Conservation (phyloP, 208 protist genomes). For the Acanthamoeba quina region DNA sequence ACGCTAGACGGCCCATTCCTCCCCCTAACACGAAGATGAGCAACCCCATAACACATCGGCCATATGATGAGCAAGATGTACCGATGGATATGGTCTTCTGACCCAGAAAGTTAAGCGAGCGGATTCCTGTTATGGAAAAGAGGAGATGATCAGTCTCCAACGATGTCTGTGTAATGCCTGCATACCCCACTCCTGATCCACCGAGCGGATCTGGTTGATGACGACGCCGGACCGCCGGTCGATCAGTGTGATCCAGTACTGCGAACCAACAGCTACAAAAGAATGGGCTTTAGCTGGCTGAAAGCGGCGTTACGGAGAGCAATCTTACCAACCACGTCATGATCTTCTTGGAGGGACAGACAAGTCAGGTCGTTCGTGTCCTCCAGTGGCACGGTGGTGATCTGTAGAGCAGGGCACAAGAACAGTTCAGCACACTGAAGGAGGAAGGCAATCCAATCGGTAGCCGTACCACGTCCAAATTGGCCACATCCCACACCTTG, state of each 20-base stretch:
- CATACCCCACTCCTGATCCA: conserved; percentile 9
- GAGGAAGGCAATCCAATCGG: neutral
- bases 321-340: conserved; percentile 1
- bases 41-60: neutral
- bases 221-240: neutral
- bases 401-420: neutral
- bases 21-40: neutral
- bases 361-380: conserved; percentile 1
- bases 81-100: conserved; percentile 40
- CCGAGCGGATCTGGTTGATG: conserved; percentile 15
- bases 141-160: neutral
- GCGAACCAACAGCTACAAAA: conserved; percentile 10
- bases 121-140: neutral
- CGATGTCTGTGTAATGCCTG: neutral
- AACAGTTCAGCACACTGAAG: neutral
- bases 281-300: neutral
- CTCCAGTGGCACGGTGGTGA: neutral
- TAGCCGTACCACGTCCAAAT: conserved; percentile 11
- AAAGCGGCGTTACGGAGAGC: neutral
- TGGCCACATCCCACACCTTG: conserved; percentile 39
- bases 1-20: neutral
- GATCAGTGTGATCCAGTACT: conserved; percentile 30
- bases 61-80: neutral
- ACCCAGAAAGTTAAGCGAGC: conserved; percentile 10
- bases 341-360: neutral